Conservation (phyloP, 2,329 filamentous ascomycete species). For the Hymenoscyphus repandus region DNA sequence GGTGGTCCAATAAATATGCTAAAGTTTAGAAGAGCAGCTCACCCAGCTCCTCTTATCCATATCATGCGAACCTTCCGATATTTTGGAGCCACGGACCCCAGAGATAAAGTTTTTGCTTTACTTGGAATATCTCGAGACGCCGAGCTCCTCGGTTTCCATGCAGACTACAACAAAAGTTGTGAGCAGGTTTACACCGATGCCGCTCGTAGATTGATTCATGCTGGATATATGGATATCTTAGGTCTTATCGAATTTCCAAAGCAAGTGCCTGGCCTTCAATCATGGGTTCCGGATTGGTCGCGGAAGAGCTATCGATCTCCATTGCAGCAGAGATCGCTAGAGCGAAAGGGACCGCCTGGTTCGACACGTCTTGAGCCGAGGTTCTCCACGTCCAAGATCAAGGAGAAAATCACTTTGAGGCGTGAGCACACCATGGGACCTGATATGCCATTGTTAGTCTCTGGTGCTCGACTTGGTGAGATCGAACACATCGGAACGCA, state of each 20-base stretch:
- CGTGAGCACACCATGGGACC: conserved; percentile 1
- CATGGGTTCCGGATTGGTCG: conserved; percentile 17
- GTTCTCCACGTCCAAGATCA: conserved; percentile 10
- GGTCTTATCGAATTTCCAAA: conserved; percentile 9
- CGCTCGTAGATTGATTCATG: neutral
- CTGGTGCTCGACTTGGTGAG: conserved; percentile 2
- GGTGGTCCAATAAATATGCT: too few relatives aligned
- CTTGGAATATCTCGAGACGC: conserved; percentile 1
- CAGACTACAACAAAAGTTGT: neutral
- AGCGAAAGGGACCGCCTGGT: neutral
- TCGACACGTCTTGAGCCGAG: neutral
- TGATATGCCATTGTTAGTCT: conserved; percentile 1
- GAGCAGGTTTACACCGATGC: neutral
- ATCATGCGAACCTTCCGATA: too few relatives aligned
- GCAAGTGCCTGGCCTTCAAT: conserved; percentile 11
- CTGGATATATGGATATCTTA: too few relatives aligned
- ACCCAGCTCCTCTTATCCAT: too few relatives aligned
- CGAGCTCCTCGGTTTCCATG: neutral
- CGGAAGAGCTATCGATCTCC: conserved; percentile 2
- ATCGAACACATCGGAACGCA: conserved; percentile 8
- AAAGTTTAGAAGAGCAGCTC: neutral
- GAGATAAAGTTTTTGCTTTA: conserved; percentile 1
- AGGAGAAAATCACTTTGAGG: conserved; percentile 3
- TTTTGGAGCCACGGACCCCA: conserved; percentile 1
- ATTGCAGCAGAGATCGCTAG: conserved; percentile 11